These are phyloP conservation scores for Zygotorulaspora danielsina DNA, from an alignment of 805 yeast genomes.

Conservation along the genomic window DNA sequence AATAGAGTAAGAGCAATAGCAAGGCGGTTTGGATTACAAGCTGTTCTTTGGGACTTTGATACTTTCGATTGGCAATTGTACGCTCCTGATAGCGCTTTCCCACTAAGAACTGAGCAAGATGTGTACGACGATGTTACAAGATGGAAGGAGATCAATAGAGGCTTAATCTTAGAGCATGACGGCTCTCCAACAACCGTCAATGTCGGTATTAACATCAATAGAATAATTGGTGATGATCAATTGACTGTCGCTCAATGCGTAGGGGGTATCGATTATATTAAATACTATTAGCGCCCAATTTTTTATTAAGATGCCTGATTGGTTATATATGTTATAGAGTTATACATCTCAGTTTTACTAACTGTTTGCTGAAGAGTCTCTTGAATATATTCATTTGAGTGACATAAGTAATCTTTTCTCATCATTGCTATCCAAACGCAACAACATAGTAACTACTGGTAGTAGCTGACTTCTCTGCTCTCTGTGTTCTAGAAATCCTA, in stretches of 20 bases:
- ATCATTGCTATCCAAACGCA: conserved; percentile 65
- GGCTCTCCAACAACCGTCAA: conserved; percentile 61
- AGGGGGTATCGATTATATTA: conserved; percentile 59
- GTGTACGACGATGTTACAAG: conserved; percentile 51
- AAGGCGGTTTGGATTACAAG: conserved; percentile 79
- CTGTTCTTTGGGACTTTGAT: conserved; percentile 89
- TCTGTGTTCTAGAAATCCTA: conserved; percentile 85
- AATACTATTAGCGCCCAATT: conserved; percentile 24
- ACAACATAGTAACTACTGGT: conserved; percentile 77
- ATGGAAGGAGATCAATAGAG: conserved; percentile 50
- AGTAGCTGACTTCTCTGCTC: conserved; percentile 84
- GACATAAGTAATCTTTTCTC: conserved; percentile 67
- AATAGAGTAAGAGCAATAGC: conserved; percentile 76
- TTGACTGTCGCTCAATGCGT: conserved; percentile 77
- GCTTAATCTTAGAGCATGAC: conserved; percentile 86
- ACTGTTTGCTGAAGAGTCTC: not conserved
- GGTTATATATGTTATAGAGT: conserved; percentile 1
- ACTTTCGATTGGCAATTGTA: conserved; percentile 85
- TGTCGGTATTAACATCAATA: conserved; percentile 57
- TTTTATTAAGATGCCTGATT: not conserved
- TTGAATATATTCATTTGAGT: conserved; percentile 21
- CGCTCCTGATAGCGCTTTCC: conserved; percentile 35
- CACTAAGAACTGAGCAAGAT: conserved; percentile 43
- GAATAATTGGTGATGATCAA: conserved; percentile 56
- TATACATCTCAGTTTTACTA: conserved; percentile 1